phyloP scores from a whole-genome alignment of 495 filamentous ascomycete genomes.

The Xylaria castorea region DNA sequence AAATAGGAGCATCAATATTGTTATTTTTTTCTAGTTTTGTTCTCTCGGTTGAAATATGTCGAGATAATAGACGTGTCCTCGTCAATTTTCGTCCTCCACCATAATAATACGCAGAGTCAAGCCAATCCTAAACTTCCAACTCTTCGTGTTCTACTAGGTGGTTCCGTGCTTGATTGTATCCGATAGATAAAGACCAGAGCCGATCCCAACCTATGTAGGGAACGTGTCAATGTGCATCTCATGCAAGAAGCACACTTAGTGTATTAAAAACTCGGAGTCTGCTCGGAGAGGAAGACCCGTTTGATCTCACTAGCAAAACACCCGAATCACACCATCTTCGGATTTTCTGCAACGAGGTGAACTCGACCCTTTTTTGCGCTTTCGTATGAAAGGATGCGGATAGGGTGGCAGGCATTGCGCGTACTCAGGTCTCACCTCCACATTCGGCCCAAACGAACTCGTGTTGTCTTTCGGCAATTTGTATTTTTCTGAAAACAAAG shows the following conservation, averaged over 20 bases:
- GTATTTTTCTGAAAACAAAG: not conserved
- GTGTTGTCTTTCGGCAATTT: no score
- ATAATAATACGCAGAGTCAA: not conserved
- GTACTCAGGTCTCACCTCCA: not conserved
- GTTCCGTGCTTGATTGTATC: not conserved
- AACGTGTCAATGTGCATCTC: constrained; percentile 9
- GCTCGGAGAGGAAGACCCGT: not conserved
- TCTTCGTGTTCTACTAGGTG: not conserved
- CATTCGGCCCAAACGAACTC: not conserved
- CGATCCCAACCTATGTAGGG: constrained; percentile 3
- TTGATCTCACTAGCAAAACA: not conserved
- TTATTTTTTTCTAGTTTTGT: not conserved
- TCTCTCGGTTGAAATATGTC: not conserved
- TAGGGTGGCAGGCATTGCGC: not conserved
- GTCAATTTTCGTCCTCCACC: not conserved
- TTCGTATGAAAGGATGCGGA: not conserved
- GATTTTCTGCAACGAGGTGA: no score
- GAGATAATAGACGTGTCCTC: not conserved
- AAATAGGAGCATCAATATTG: not conserved
- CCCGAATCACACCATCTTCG: not conserved
- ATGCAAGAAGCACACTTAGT: constrained; percentile 4
- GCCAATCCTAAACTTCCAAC: not conserved
- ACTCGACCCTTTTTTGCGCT: not conserved
- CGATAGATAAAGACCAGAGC: constrained; percentile 15
- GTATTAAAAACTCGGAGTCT: not conserved